These are phyloP conservation scores for Lyophyllum semitale DNA, from an alignment of 768 basidiomycete genomes.

Conservation along the genomic window DNA sequence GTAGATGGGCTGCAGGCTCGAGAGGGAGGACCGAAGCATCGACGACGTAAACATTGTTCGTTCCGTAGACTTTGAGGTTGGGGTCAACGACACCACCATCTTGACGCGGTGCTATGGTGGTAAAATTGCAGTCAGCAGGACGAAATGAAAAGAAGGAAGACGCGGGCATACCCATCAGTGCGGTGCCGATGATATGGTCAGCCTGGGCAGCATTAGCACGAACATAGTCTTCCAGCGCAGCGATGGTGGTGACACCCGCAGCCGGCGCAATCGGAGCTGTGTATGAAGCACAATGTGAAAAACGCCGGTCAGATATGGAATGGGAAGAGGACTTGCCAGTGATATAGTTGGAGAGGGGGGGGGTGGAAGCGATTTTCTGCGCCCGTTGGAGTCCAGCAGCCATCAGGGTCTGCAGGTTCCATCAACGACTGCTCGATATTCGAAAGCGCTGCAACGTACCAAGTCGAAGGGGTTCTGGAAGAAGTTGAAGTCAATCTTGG, in stretches of 20 bases:
- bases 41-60: constrained; percentile 48
- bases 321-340: neutral
- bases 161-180: neutral
- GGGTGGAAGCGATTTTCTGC: neutral
- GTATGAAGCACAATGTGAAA: too few relatives aligned
- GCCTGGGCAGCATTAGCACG: neutral
- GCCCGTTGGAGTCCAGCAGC: neutral
- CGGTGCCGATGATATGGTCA: neutral
- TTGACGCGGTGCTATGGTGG: neutral
- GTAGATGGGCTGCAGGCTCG: constrained; percentile 26
- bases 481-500: neutral
- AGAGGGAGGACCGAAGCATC: constrained; percentile 49
- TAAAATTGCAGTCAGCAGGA: neutral
- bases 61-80: constrained; percentile 43
- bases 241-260: too few relatives aligned
- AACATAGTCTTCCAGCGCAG: neutral
- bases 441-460: neutral
- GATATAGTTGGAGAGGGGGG: neutral
- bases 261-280: neutral
- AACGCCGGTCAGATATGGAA: too few relatives aligned
- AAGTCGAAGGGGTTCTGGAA: neutral
- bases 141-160: neutral
- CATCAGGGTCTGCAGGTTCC: neutral
- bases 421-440: neutral
- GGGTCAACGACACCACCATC: constrained; percentile 36